These are phyloP conservation scores for Salix arbutifolia DNA, from an alignment of 345 rosid genomes.

Conservation along the genomic window DNA sequence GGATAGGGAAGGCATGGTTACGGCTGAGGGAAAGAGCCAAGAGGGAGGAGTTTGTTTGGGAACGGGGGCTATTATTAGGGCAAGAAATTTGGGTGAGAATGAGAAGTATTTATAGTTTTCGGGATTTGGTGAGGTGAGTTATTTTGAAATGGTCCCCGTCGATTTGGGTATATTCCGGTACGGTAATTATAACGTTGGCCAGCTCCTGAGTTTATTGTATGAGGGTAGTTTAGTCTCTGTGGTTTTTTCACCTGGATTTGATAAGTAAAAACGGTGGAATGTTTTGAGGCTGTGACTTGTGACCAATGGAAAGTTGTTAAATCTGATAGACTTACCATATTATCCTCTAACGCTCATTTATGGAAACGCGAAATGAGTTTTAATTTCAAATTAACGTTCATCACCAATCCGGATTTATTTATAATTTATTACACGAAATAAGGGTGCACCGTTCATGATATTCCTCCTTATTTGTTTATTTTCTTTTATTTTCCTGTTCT, in stretches of 20 bases:
- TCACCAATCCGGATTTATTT: too few relatives aligned
- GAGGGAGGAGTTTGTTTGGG: neutral
- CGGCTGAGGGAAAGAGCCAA: conserved; percentile 12
- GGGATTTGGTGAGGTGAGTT: conserved; percentile 14
- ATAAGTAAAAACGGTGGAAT: neutral
- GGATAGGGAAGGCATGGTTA: conserved; percentile 1
- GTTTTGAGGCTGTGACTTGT: neutral
- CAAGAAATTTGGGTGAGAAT: conserved; percentile 5
- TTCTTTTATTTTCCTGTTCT: too few relatives aligned
- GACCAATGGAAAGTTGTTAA: neutral
- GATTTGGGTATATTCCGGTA: conserved; percentile 30
- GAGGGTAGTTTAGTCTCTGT: neutral
- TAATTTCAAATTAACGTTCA: neutral
- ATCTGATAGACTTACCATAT: neutral
- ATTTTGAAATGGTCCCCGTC: neutral
- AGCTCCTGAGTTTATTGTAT: too few relatives aligned
- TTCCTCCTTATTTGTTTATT: too few relatives aligned
- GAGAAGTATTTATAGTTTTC: conserved; percentile 24
- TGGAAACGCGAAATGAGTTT: neutral
- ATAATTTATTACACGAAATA: too few relatives aligned
- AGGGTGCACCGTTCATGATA: neutral
- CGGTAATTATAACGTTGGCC: neutral
- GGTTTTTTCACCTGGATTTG: neutral
- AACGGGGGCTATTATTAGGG: conserved; percentile 2
- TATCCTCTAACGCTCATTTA: neutral